Evolutionary conservation across 148 eudicot species (phyloP), one percentile per base, ranked within the genome.

Genomic region (Cornus controversa): DNA sequence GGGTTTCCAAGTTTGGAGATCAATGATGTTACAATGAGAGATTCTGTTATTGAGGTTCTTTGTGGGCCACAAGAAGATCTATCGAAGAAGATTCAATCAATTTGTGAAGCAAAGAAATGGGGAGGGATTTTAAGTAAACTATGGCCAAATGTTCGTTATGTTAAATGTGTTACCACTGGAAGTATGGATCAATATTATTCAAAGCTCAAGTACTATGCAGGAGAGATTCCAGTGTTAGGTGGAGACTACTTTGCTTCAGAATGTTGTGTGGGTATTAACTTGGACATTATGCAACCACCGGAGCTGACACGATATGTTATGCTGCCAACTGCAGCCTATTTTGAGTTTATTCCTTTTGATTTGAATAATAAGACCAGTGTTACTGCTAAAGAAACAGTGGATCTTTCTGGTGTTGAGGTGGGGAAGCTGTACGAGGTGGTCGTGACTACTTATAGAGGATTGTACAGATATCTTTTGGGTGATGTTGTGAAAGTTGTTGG

Each of bases 371-470:
- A 69, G 24, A 72, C 53, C 64, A n/a, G 73, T 37, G 28, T 31
- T 20, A 25, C 25, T 25, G 68, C n/a, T n/a, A 66, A 70, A 60
- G 84, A 85, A 69, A 82, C 84, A 10, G 83, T 80, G 53, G 86
- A 70, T 63, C 14, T 87, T 69, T 70, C 90, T 25, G 76, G 79
- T 69, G 80, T 87, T 45, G 86, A 85, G 77, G 74, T 85, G 58
- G 90, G 86, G 34, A 85, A 85, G 69, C 71, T 73, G 81, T 87
- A 82, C 80, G 88, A 87, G 73, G 79, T 87, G 42, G 84, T 80
- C 71, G 90, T 80, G 69, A 87, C 90, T 34, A 84, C 90, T 18
- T 84, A 63, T 67, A 78, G 87, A 67, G 86, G 87, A 37, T 53
- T 84, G 26, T 87, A 84, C 29, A 78, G 86, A 18, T 84, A 82